phyloP scores from a whole-genome alignment of 192 early-diverging fungal genomes.

The Linnemannia zychae region DNA sequence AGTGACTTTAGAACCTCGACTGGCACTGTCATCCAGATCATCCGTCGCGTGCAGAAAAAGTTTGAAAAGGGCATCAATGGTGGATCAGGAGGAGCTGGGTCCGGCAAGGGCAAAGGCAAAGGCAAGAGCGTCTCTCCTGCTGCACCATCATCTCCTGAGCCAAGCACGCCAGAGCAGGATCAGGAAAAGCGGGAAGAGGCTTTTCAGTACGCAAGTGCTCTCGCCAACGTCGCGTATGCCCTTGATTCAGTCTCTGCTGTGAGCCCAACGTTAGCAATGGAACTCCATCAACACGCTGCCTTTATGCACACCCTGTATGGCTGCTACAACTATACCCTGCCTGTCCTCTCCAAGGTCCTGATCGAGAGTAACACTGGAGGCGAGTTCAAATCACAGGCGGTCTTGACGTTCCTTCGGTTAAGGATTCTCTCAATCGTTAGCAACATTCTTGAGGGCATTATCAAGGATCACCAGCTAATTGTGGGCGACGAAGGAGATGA shows the following conservation, averaged over 20 bases:
- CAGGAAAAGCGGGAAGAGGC: slow-evolving; percentile 25
- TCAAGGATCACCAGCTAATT: slow-evolving; percentile 45
- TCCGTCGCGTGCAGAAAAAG: slow-evolving; percentile 59
- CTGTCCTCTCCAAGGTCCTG: slow-evolving; percentile 21
- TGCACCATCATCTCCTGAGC: slow-evolving; percentile 16
- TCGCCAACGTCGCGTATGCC: slow-evolving; percentile 47
- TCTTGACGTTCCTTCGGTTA: slow-evolving; percentile 60
- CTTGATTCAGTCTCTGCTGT: slow-evolving; percentile 55
- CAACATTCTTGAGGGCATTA: slow-evolving; percentile 62
- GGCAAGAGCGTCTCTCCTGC: slow-evolving; percentile 43
- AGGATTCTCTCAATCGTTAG: slow-evolving; percentile 65
- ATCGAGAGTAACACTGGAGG: slow-evolving; percentile 14
- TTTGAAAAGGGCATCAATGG: slow-evolving; percentile 46
- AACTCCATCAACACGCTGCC: slow-evolving; percentile 36
- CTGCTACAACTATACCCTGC: slow-evolving; percentile 55
- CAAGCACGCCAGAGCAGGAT: slow-evolving; percentile 1
- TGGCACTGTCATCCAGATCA: slow-evolving; percentile 61
- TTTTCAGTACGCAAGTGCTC: slow-evolving; percentile 37
- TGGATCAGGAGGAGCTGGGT: slow-evolving; percentile 44
- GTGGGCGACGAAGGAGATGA: slow-evolving; percentile 17
- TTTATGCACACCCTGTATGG: slow-evolving; percentile 43
- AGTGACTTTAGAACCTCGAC: slow-evolving; percentile 61
- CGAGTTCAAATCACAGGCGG: slow-evolving; percentile 19
- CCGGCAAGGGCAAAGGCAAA: slow-evolving; percentile 62
- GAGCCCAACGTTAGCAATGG: slow-evolving; percentile 32